phyloP scores from a whole-genome alignment of 1,284 basidiomycete species.

The Rhodotorula sp. region DNA sequence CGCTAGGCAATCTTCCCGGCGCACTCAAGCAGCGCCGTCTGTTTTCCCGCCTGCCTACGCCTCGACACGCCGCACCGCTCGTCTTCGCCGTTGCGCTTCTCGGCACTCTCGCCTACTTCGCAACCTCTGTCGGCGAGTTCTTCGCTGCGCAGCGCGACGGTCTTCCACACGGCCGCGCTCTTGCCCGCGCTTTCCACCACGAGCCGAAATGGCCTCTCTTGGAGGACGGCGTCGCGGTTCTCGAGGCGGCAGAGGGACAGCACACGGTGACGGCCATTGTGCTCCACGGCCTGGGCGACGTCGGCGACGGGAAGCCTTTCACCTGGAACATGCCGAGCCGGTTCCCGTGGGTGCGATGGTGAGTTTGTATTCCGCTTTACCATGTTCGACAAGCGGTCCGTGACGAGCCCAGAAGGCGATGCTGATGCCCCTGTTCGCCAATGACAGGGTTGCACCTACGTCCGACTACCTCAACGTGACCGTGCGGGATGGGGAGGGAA shows the following conservation, averaged over 20 bases:
- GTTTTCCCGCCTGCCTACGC: neutral
- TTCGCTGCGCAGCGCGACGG: neutral
- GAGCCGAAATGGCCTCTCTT: neutral
- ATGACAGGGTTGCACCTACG: conserved; percentile 28
- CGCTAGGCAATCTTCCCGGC: neutral
- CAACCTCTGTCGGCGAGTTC: neutral
- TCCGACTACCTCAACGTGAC: conserved; percentile 27
- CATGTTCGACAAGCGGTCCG: neutral
- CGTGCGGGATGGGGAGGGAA: conserved; percentile 1
- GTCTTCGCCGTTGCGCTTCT: neutral
- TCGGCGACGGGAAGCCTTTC: conserved; percentile 11
- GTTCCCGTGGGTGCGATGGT: conserved; percentile 35
- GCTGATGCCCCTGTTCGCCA: neutral
- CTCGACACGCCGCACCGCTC: neutral
- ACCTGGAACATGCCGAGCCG: neutral
- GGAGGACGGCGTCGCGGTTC: neutral
- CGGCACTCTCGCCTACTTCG: neutral
- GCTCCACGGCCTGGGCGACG: conserved; percentile 30
- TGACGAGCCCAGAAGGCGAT: neutral
- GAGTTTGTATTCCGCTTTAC: neutral
- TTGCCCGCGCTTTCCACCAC: neutral
- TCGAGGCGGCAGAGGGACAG: conserved; percentile 1
- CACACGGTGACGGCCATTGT: conserved; percentile 33
- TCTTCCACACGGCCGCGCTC: neutral
- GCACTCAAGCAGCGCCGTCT: neutral